These are phyloP conservation scores for Trichophyton verrucosum DNA, from an alignment of 2,329 filamentous ascomycete species.

Conservation along the genomic window DNA sequence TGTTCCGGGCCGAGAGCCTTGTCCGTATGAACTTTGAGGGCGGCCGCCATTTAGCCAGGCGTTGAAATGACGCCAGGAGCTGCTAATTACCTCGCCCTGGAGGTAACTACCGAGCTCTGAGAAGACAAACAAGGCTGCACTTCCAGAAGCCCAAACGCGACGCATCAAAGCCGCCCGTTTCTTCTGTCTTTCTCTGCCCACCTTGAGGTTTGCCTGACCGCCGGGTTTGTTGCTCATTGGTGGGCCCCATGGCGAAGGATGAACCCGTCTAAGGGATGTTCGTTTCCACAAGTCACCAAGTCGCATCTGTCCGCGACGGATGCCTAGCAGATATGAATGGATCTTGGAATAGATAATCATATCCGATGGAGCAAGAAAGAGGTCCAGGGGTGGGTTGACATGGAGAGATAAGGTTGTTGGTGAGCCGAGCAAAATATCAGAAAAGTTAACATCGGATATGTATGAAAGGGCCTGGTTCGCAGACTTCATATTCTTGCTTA, in stretches of 20 bases:
- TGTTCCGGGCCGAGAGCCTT: slow-evolving; percentile 28
- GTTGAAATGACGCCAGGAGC: slow-evolving; percentile 68
- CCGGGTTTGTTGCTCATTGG: slow-evolving; percentile 49
- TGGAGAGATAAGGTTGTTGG: slow-evolving; percentile 59
- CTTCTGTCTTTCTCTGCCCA: slow-evolving; percentile 53
- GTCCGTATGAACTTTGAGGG: slow-evolving; percentile 16
- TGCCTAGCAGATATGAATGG: slow-evolving; percentile 73
- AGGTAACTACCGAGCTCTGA: slow-evolving; percentile 80
- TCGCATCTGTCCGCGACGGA: slow-evolving; percentile 73
- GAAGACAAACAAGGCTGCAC: slow-evolving; percentile 76
- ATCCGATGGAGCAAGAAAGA: slow-evolving; percentile 70
- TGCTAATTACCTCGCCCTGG: slow-evolving; percentile 74
- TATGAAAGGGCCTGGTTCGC: slow-evolving; percentile 20
- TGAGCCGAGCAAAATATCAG: slow-evolving; percentile 68
- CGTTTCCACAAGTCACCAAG: slow-evolving; percentile 80
- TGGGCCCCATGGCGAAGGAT: slow-evolving; percentile 58
- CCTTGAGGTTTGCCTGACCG: slow-evolving; percentile 48
- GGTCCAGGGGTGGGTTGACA: slow-evolving; percentile 68
- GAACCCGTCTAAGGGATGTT: slow-evolving; percentile 61
- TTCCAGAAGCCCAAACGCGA: slow-evolving; percentile 79
- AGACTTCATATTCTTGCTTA: slow-evolving; percentile 9
- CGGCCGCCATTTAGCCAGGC: slow-evolving; percentile 51
- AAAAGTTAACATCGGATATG: slow-evolving; percentile 45
- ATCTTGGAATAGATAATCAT: slow-evolving; percentile 70
- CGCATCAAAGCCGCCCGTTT: slow-evolving; percentile 56